Evolutionary conservation across 2,329 filamentous ascomycete genomes (phyloP).

Genomic region (Ophiosphaerella narmari): DNA sequence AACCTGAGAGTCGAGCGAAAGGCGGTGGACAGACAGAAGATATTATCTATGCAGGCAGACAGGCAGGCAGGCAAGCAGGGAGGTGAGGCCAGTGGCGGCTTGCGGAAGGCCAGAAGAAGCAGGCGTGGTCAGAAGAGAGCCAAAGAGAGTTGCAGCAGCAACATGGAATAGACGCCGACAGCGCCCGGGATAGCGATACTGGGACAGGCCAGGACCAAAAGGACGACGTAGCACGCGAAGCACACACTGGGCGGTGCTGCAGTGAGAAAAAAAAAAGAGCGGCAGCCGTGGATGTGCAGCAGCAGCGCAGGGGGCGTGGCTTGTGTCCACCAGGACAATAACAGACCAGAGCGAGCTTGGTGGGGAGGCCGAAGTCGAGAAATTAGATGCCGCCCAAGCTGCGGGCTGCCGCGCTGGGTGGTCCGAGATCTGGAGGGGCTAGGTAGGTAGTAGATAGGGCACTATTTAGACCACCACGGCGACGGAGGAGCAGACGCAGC

Average conservation of each 20-base stretch:
- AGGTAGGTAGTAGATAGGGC: no score
- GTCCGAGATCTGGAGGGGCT: not conserved
- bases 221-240: conserved; percentile 9
- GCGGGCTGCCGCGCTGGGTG: conserved; percentile 27
- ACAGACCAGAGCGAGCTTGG: conserved; percentile 12
- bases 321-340: conserved; percentile 17
- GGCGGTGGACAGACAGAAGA: conserved; percentile 27
- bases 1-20: conserved; percentile 34
- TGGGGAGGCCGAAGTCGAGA: conserved; percentile 25
- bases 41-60: conserved; percentile 41
- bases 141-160: conserved; percentile 37
- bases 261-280: conserved; percentile 22
- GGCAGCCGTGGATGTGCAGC: conserved; percentile 1
- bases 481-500: no score
- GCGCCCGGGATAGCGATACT: conserved; percentile 26
- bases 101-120: conserved; percentile 22
- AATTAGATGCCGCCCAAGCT: conserved; percentile 33
- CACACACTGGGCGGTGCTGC: conserved; percentile 29
- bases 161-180: conserved; percentile 24
- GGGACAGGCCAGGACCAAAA: conserved; percentile 20
- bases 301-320: conserved; percentile 15
- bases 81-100: conserved; percentile 33
- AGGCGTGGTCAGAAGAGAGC: conserved; percentile 22
- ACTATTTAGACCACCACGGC: no score
- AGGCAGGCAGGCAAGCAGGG: conserved; percentile 36